Percentiles rank a stretch among this genome's conserved stretches.
Evolutionary conservation across 371 early-diverging fungal species (phyloP).

Genomic region (Rhizopus stolonifer): DNA sequence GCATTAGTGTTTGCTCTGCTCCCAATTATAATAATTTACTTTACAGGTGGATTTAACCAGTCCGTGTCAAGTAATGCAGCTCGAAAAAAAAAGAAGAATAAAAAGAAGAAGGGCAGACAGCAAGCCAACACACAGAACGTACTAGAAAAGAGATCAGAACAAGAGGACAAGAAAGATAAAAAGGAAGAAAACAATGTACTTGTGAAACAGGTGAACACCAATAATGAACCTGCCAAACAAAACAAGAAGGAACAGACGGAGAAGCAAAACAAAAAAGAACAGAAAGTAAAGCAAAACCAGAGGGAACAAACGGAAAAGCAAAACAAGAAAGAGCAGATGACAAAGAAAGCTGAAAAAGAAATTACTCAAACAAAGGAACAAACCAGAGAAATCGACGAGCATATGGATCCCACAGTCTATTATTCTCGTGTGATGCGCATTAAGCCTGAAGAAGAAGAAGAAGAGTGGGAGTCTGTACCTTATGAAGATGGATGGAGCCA

Average conservation of each 20-base stretch:
- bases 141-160: slow-evolving; percentile 20
- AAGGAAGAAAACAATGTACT: neutral
- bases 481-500: slow-evolving; percentile 37
- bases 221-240: neutral
- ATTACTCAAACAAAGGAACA: slow-evolving; percentile 10
- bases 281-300: neutral
- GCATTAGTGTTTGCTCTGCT: slow-evolving; percentile 1
- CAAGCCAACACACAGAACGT: neutral
- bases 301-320: slow-evolving; percentile 3
- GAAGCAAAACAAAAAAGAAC: neutral
- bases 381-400: slow-evolving; percentile 39
- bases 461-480: slow-evolving; percentile 33
- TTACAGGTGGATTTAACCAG: slow-evolving; percentile 16
- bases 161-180: slow-evolving; percentile 14
- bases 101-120: slow-evolving; percentile 15
- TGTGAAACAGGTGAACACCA: neutral
- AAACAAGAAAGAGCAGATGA: slow-evolving; percentile 7
- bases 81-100: slow-evolving; percentile 6
- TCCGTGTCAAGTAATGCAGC: slow-evolving; percentile 2
- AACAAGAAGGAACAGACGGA: slow-evolving; percentile 7
- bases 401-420: slow-evolving; percentile 39
- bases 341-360: too few species aligned
- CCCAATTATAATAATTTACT: slow-evolving; percentile 14
- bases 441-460: slow-evolving; percentile 33
- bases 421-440: slow-evolving; percentile 48